Evolutionary conservation across 2,329 filamentous ascomycete genomes (phyloP).

Genomic region (Cytospora schulzeri): DNA sequence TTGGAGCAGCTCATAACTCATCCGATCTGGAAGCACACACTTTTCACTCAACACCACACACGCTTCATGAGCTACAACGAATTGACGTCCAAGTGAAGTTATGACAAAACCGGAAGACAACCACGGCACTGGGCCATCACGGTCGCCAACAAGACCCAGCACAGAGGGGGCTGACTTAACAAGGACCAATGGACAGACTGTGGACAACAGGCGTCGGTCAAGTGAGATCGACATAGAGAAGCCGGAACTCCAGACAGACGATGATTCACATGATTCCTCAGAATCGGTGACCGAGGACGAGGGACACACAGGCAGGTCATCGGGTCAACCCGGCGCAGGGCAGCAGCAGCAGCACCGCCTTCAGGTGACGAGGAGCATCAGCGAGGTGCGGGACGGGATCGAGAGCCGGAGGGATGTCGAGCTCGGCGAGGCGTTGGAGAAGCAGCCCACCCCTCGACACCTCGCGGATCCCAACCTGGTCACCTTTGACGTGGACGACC

Average conservation of each 20-base stretch:
- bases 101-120: background rate
- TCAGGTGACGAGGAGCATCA: conserved; percentile 39
- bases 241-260: background rate
- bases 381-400: conserved; percentile 45
- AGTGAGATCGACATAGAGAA: conserved; percentile 13
- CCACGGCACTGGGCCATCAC: background rate
- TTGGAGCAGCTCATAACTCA: background rate
- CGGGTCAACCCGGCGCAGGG: conserved; percentile 3
- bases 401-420: conserved; percentile 41
- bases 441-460: conserved; percentile 15
- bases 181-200: background rate
- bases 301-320: background rate
- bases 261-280: background rate
- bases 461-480: conserved; percentile 26
- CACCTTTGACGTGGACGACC: conserved; percentile 30
- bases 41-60: background rate
- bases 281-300: conserved; percentile 7
- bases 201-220: background rate
- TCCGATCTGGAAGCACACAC: background rate
- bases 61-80: background rate
- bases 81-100: background rate
- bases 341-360: background rate
- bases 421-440: conserved; percentile 33
- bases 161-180: background rate
- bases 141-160: background rate